A percentile compares a stretch with the other conserved stretches of the same genome.
These are phyloP conservation scores for Panellus pusillus DNA, from an alignment of 768 basidiomycete genomes.

Conservation along the genomic window DNA sequence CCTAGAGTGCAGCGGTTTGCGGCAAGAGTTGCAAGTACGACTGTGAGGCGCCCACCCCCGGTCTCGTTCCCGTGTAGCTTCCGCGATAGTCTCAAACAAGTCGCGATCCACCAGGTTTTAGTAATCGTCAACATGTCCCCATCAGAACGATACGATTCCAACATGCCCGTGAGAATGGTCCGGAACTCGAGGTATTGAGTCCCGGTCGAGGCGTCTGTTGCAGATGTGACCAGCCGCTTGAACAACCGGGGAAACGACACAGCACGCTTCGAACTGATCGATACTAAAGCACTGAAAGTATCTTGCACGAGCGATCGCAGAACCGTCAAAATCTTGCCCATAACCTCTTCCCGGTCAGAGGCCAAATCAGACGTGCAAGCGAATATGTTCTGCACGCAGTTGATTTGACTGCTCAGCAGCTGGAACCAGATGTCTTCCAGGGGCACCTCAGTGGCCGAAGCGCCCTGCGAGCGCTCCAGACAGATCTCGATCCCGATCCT, in stretches of 20 bases:
- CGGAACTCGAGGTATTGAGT: constrained; percentile 90
- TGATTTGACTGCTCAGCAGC: constrained; percentile 79
- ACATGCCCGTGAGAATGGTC: constrained; percentile 89
- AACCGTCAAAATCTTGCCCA: constrained; percentile 41
- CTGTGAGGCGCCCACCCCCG: constrained; percentile 61
- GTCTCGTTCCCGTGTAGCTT: constrained; percentile 53
- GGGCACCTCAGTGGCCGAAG: constrained; percentile 40
- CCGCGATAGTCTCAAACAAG: constrained; percentile 70
- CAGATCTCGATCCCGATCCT: constrained; percentile 68
- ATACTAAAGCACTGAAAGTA: constrained; percentile 81
- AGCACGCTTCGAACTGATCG: constrained; percentile 73
- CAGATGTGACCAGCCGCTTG: constrained; percentile 83
- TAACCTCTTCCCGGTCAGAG: constrained; percentile 7
- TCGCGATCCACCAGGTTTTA: constrained; percentile 81
- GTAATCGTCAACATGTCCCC: constrained; percentile 88
- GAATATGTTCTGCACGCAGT: constrained; percentile 71
- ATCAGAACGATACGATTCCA: constrained; percentile 91
- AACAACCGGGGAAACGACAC: constrained; percentile 93
- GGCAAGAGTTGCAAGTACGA: constrained; percentile 55
- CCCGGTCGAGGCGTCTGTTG: constrained; percentile 50
- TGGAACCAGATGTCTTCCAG: constrained; percentile 91
- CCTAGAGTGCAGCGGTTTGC: constrained; percentile 37
- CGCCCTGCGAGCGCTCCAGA: constrained; percentile 56
- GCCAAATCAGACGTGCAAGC: constrained; percentile 33
- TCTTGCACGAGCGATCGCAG: constrained; percentile 79